These are phyloP conservation scores for Chlorella sp. DNA, from an alignment of 139 green algal species.

Conservation along the genomic window DNA sequence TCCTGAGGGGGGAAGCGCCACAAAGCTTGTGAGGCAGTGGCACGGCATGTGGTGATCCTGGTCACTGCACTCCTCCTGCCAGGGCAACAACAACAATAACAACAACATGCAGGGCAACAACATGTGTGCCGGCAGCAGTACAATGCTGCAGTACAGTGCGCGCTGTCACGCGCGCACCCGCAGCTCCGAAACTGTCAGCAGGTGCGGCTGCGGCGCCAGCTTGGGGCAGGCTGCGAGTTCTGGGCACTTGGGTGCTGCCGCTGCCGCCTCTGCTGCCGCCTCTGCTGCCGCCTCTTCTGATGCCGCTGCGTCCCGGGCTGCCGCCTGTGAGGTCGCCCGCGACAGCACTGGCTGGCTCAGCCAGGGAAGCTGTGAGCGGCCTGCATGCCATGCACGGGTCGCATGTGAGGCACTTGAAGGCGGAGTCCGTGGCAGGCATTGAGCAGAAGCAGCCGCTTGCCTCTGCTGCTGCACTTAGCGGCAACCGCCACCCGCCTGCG, in stretches of 20 bases:
- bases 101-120: background rate
- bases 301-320: background rate
- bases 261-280: background rate
- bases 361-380: slow-evolving; percentile 1
- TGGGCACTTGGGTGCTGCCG: background rate
- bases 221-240: background rate
- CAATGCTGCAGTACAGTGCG: background rate
- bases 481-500: background rate
- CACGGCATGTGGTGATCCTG: too few relatives aligned
- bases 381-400: background rate
- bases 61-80: background rate
- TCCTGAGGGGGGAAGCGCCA: background rate
- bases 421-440: background rate
- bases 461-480: too few relatives aligned
- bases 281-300: too few relatives aligned
- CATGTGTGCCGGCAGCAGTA: background rate
- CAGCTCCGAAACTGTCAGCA: background rate
- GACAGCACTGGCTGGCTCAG: background rate
- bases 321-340: too few relatives aligned
- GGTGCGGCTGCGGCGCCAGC: background rate
- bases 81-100: background rate
- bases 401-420: background rate
- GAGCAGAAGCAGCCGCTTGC: background rate
- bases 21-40: background rate
- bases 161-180: background rate